These are phyloP conservation scores for Trametes coccinea DNA, from an alignment of 768 basidiomycete species.

Conservation along the genomic window DNA sequence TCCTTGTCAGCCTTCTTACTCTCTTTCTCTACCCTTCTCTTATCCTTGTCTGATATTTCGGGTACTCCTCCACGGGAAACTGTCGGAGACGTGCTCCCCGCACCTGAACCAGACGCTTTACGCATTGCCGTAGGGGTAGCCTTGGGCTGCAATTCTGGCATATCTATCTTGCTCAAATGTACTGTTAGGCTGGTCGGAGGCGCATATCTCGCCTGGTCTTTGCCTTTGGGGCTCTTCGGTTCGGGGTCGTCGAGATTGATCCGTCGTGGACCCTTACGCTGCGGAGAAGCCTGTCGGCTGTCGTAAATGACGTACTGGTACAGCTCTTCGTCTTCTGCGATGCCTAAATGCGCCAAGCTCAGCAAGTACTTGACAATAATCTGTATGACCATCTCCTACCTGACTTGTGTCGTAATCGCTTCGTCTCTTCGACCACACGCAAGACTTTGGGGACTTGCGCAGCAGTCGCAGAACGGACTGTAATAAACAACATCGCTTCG, in stretches of 20 bases:
- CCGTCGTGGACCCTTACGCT: constrained; percentile 50
- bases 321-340: constrained; percentile 58
- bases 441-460: constrained; percentile 76
- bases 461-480: constrained; percentile 62
- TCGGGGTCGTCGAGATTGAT: constrained; percentile 61
- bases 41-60: constrained; percentile 24
- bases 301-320: constrained; percentile 81
- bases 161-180: constrained; percentile 83
- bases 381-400: constrained; percentile 41
- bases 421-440: constrained; percentile 77
- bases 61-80: background rate
- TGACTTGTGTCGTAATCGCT: constrained; percentile 73
- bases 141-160: constrained; percentile 76
- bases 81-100: background rate
- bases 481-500: constrained; percentile 79
- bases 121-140: constrained; percentile 18
- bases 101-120: constrained; percentile 23
- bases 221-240: constrained; percentile 39
- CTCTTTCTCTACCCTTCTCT: constrained; percentile 39
- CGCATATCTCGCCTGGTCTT: constrained; percentile 45
- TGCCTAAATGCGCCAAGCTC: constrained; percentile 31
- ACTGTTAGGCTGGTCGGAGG: constrained; percentile 70
- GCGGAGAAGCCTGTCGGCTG: constrained; percentile 34
- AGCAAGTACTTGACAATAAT: background rate
- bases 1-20: constrained; percentile 37